A percentile compares a stretch with the other conserved stretches of the same genome.
Evolutionary conservation across 116 monocot genomes (phyloP).

Genomic region (Cymodocea nodosa): DNA sequence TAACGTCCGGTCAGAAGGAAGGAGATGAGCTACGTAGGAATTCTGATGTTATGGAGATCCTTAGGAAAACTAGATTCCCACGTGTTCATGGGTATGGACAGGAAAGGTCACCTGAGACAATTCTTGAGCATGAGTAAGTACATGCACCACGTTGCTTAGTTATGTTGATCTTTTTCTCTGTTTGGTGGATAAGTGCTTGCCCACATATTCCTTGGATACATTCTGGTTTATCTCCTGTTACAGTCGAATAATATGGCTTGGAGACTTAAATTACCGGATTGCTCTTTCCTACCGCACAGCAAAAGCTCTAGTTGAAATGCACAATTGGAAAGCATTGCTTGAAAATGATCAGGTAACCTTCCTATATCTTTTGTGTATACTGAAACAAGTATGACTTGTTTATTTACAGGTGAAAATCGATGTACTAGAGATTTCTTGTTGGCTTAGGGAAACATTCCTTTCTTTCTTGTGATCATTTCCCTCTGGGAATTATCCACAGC

Average conservation of each 20-base stretch:
- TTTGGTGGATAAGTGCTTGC: neutral
- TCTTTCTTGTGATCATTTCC: neutral
- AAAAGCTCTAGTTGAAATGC: slow-evolving; percentile 47
- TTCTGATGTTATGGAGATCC: slow-evolving; percentile 65
- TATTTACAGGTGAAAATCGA: neutral
- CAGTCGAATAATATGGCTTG: slow-evolving; percentile 78
- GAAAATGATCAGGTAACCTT: slow-evolving; percentile 75
- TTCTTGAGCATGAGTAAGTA: slow-evolving; percentile 75
- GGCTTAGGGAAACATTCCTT: neutral
- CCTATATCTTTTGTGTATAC: neutral
- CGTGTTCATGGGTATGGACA: slow-evolving; percentile 33
- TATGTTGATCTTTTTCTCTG: neutral
- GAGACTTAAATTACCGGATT: slow-evolving; percentile 86
- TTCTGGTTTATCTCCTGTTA: neutral
- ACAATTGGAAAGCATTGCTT: slow-evolving; percentile 55
- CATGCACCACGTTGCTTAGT: neutral
- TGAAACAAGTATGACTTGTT: neutral
- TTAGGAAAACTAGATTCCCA: slow-evolving; percentile 69
- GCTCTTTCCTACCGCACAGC: slow-evolving; percentile 54
- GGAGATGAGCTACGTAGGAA: slow-evolving; percentile 70
- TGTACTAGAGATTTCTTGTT: neutral
- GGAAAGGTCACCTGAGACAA: slow-evolving; percentile 63
- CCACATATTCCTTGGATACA: neutral
- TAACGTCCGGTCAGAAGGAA: slow-evolving; percentile 80
- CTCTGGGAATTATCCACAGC: no score